These are phyloP conservation scores for Vigna hirtella DNA, from an alignment of 306 rosid genomes.

Conservation along the genomic window DNA sequence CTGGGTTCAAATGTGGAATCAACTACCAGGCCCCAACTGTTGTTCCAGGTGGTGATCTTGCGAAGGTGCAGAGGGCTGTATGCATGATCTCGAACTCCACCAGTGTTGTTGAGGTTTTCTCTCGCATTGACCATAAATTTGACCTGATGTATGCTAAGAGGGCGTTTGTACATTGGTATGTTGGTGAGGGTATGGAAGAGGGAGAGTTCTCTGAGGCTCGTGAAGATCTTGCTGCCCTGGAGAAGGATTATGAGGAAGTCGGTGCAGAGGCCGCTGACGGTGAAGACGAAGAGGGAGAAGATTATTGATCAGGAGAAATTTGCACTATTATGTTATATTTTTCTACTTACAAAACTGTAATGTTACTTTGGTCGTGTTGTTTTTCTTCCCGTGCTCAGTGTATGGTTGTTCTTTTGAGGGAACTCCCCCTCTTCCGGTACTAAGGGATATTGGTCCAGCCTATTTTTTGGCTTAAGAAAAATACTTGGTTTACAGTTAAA, in stretches of 20 bases:
- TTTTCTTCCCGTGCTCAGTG: neutral
- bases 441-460: too few relatives aligned
- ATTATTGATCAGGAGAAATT: conserved; percentile 53
- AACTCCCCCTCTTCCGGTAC: conserved; percentile 34
- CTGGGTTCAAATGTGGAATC: conserved; percentile 90
- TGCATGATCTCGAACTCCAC: conserved; percentile 90
- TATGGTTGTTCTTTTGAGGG: conserved; percentile 10
- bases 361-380: neutral
- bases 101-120: conserved; percentile 74
- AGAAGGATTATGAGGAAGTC: conserved; percentile 85
- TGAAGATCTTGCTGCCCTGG: conserved; percentile 81
- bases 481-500: too few relatives aligned
- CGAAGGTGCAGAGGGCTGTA: conserved; percentile 83
- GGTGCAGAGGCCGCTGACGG: conserved; percentile 84
- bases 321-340: neutral
- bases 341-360: neutral
- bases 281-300: conserved; percentile 77
- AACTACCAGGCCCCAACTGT: conserved; percentile 91
- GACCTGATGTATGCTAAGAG: conserved; percentile 65
- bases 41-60: conserved; percentile 92
- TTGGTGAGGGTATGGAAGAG: conserved; percentile 94
- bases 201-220: conserved; percentile 96
- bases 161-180: conserved; percentile 90
- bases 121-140: conserved; percentile 58
- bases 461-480: too few relatives aligned